Evolutionary conservation across 805 yeast genomes (phyloP), one percentile per base, ranked within the genome.

Genomic region (Ogataea philodendri): DNA sequence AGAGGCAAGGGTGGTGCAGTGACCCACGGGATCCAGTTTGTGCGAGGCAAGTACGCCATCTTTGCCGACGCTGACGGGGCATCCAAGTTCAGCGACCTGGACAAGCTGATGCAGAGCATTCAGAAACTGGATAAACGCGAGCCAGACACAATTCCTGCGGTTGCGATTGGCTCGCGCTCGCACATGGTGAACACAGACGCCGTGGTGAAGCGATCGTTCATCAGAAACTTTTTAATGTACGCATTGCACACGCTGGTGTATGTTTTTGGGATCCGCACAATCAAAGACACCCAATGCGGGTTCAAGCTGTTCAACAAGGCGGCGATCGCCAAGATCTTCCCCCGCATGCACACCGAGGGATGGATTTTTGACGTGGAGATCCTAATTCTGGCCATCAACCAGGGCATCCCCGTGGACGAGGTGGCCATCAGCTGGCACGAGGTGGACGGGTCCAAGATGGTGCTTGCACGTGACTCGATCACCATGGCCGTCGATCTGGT

Each of bases 61-160:
- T 93, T 93, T 66, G 97, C 96, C 1, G 98, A 93, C 62, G 98
- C 97, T 1, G 98, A 93, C 62, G 97, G 97, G 21, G 97, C 98
- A 4, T 81, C 95, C 16, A 70, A 72, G 48, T 93, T 93, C 56
- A 52, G 74, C 16, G 96, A 89, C 58, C 66, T 84, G 16, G 54
- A 54, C 2, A 74, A 70, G 37, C 66, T 89, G 39, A 44, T 76
- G 8, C 54, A 52, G 3, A 60, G 66, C 9, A 66, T 83, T 18
- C 48, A 63, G 19, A 42, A 43, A 14, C 22, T 53, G 5, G 59
- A 55, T 23, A 26, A 37, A 0, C 22, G 32, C 14, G 35, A 49
- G 5, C 57, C 59, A 10, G 39, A 51, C 2, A 43, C 30, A 5
- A 26, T 19, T 2, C 73, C 87, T 1, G 84, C 78, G 0, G 66